Conservation (phyloP, 768 basidiomycete species). For the Galerina sulciceps region DNA sequence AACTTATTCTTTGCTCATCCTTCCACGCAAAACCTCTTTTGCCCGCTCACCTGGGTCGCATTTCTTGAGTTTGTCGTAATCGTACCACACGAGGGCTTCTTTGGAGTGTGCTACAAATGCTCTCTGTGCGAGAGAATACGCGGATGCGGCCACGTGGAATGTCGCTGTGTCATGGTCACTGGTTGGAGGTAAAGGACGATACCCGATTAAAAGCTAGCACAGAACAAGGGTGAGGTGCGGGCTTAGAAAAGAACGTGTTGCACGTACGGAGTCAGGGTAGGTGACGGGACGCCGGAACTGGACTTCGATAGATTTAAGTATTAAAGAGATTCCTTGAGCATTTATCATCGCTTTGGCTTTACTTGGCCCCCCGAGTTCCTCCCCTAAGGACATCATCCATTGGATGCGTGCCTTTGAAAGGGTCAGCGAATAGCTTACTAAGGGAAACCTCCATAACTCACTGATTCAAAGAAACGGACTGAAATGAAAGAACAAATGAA, state of each 20-base stretch:
- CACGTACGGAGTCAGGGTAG: conserved; percentile 73
- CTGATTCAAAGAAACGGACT: conserved; percentile 78
- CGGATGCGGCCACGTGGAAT: conserved; percentile 55
- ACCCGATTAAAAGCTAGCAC: conserved; percentile 65
- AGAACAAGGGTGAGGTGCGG: conserved; percentile 25
- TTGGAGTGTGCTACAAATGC: conserved; percentile 68
- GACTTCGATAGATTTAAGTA: conserved; percentile 72
- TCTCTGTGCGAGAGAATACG: conserved; percentile 68
- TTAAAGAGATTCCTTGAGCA: conserved; percentile 70
- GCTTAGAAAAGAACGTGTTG: conserved; percentile 3
- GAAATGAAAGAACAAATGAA: neutral
- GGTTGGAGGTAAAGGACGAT: conserved; percentile 47
- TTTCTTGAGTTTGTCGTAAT: conserved; percentile 70
- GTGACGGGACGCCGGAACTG: conserved; percentile 74
- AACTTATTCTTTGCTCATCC: conserved; percentile 12
- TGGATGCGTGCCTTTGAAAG: conserved; percentile 61
- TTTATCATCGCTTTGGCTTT: conserved; percentile 61
- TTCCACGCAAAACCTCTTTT: conserved; percentile 36
- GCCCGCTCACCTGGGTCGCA: conserved; percentile 61
- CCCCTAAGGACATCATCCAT: conserved; percentile 64
- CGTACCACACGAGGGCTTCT: conserved; percentile 76
- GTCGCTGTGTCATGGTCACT: conserved; percentile 37
- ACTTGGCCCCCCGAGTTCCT: conserved; percentile 60
- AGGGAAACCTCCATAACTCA: conserved; percentile 28
- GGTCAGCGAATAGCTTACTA: neutral